Conservation (phyloP, 331 rosid species). For the Acacia pycnantha region DNA sequence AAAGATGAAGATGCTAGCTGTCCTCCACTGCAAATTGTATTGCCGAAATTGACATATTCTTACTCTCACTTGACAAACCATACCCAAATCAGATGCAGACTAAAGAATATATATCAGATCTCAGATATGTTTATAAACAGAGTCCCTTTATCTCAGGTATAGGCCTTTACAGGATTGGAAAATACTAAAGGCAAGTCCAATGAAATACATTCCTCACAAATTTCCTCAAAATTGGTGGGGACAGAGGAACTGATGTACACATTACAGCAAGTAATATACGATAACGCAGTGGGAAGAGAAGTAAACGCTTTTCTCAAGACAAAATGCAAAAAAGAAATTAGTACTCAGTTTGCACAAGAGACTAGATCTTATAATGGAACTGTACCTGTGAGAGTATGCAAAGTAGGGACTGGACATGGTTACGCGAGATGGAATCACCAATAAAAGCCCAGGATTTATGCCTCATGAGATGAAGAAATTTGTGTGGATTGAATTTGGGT, state of each 20-base stretch:
- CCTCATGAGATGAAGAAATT: constrained; percentile 66
- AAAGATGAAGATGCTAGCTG: constrained; percentile 28
- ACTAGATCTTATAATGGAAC: too few relatives aligned
- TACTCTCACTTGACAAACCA: neutral
- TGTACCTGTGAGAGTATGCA: constrained; percentile 89
- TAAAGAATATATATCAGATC: neutral
- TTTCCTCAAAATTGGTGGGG: neutral
- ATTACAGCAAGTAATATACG: neutral
- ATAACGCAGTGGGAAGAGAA: neutral
- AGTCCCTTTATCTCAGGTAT: neutral
- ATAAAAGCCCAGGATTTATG: constrained; percentile 68
- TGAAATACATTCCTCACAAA: neutral
- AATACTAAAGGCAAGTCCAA: neutral
- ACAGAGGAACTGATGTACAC: neutral
- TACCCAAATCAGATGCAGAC: neutral
- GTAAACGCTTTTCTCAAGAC: neutral
- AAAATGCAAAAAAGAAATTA: neutral
- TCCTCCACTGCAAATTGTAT: constrained; percentile 14
- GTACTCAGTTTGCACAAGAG: too few relatives aligned
- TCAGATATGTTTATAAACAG: neutral
- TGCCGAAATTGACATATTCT: neutral
- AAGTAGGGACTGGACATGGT: constrained; percentile 81
- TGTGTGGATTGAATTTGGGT: constrained; percentile 55
- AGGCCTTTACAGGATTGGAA: neutral
- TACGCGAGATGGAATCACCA: constrained; percentile 88